Conservation (phyloP, 768 basidiomycete species). For the Boletales sp. region DNA sequence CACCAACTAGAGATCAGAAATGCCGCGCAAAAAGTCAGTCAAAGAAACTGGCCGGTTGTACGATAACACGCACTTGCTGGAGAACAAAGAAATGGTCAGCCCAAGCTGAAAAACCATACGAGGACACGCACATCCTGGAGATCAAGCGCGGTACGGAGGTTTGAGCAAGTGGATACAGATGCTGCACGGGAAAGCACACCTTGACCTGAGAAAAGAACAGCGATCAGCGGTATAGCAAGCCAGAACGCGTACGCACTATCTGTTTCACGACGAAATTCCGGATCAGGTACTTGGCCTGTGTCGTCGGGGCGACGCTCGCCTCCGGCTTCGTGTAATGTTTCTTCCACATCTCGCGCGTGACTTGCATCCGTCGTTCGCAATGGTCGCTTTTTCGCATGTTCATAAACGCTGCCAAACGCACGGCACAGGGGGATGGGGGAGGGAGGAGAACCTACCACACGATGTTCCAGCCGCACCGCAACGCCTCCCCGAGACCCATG, state of each 20-base stretch:
- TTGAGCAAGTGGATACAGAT: background rate
- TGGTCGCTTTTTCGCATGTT: background rate
- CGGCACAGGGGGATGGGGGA: too few relatives aligned
- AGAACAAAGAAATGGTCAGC: background rate
- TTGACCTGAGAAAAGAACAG: background rate
- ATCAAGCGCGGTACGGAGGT: too few relatives aligned
- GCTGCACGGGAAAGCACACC: background rate
- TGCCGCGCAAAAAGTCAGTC: background rate
- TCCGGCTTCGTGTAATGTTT: background rate
- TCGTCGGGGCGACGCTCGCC: too few relatives aligned
- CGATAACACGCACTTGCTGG: background rate
- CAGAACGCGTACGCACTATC: background rate
- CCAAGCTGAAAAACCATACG: too few relatives aligned
- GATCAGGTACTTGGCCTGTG: constrained; percentile 1
- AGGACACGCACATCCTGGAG: too few relatives aligned
- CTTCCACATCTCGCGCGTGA: background rate
- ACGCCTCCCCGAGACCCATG: background rate
- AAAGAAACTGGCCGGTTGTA: background rate
- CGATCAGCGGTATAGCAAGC: too few relatives aligned
- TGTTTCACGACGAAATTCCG: constrained; percentile 1
- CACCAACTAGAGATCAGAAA: background rate
- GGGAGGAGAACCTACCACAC: constrained; percentile 2
- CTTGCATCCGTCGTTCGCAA: constrained; percentile 1
- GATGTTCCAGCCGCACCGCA: background rate
- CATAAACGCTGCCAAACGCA: background rate